A percentile compares a stretch with the other conserved stretches of the same genome.
phyloP scores from a whole-genome alignment of 768 basidiomycete species.

The Psilocybe tampanensis region DNA sequence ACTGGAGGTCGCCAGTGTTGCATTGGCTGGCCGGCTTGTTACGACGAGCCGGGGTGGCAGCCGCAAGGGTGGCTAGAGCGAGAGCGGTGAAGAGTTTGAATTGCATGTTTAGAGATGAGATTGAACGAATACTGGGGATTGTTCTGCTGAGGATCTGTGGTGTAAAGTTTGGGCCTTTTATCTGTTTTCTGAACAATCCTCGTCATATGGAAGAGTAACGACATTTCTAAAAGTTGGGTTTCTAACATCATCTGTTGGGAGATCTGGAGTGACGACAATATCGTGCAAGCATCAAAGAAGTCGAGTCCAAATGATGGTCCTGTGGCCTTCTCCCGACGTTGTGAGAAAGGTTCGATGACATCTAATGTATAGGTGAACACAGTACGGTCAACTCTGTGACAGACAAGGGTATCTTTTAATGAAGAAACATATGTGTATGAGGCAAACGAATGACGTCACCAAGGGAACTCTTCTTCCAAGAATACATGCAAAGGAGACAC shows the following conservation, averaged over 20 bases:
- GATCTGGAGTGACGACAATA: not conserved
- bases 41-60: conserved; percentile 19
- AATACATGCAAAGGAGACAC: not conserved
- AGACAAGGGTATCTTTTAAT: not conserved
- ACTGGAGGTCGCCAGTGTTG: conserved; percentile 28
- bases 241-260: not conserved
- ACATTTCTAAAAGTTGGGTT: not conserved
- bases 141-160: conserved; percentile 16
- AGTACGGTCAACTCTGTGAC: not conserved
- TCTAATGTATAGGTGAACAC: not conserved
- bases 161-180: not conserved
- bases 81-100: conserved; percentile 22
- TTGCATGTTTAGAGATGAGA: conserved; percentile 18
- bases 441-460: conserved; percentile 10
- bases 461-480: not conserved
- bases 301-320: conserved; percentile 8
- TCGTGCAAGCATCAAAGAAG: conserved; percentile 4
- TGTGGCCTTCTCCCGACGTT: not conserved
- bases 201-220: not conserved
- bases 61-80: conserved; percentile 24
- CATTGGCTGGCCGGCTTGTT: conserved; percentile 18
- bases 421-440: not conserved
- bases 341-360: conserved; percentile 1
- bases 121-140: conserved; percentile 17
- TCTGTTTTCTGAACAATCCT: conserved; percentile 3